Evolutionary conservation across 164 flowering plant genomes (phyloP).

Genomic region (Tetracentron sinense): DNA sequence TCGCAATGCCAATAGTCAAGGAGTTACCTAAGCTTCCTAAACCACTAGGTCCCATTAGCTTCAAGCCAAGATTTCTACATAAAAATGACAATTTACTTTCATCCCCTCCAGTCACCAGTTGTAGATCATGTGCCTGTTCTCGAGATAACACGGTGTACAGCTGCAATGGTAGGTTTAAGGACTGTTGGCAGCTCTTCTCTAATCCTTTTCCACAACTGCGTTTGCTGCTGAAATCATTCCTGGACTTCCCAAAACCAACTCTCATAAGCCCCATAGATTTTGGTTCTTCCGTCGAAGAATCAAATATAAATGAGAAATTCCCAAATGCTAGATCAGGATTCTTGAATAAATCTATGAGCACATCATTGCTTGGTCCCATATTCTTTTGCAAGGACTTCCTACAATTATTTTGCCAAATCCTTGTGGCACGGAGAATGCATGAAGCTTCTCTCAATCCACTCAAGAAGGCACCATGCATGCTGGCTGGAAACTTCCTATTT

Average conservation of each 20-base stretch:
- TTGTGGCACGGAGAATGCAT: constrained; percentile 44
- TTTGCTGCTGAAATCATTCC: constrained; percentile 14
- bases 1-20: constrained; percentile 46
- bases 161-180: constrained; percentile 29
- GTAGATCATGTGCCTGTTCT: constrained; percentile 52
- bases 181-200: constrained; percentile 13
- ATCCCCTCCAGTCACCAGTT: constrained; percentile 40
- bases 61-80: constrained; percentile 45
- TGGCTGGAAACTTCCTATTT: constrained; percentile 79
- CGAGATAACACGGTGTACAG: constrained; percentile 60
- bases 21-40: constrained; percentile 39
- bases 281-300: constrained; percentile 48
- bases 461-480: constrained; percentile 95
- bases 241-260: constrained; percentile 38
- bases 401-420: constrained; percentile 24
- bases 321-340: constrained; percentile 75
- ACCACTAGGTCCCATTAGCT: constrained; percentile 56
- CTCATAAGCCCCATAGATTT: constrained; percentile 62
- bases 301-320: constrained; percentile 54
- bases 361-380: constrained; percentile 38
- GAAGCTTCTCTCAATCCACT: constrained; percentile 71
- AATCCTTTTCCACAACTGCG: constrained; percentile 15
- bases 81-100: constrained; percentile 37
- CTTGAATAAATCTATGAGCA: constrained; percentile 52
- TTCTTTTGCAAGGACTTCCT: constrained; percentile 32